Evolutionary conservation across 2,329 filamentous ascomycete genomes (phyloP), one percentile per base, ranked within the genome.

Genomic region (Zalaria sp.): DNA sequence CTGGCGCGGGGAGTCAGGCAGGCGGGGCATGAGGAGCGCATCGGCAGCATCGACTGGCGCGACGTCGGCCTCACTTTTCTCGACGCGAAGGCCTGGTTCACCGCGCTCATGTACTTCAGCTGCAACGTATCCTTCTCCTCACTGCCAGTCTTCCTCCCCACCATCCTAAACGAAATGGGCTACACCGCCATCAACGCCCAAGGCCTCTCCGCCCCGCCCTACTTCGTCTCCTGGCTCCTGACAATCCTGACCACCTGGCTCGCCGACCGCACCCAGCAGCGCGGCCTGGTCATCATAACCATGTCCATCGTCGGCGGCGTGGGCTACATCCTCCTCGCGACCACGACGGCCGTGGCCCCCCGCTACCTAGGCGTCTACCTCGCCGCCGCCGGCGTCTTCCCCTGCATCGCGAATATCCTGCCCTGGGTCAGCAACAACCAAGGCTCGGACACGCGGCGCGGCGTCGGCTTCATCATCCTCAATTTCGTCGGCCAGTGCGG

Each of bases 401-500:
- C 53, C 5, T 49, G 47, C 4, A 53, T 55, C 7, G 44, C 44
- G 3, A 50, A 49, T 28, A 49, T 52, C 29, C 39, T 51, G 4
- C 48, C 49, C 3, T 49, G 49, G 49, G 46, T 51, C 3, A 46
- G 48, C 3, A 53, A 54, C 32, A 55, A 53, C 40, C 53, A 55
- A 38, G 53, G 49, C 18, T 44, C 41, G 35, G 47, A 49, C 31
- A 47, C 46, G 18, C 41, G 47, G 6, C 41, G 47, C 27, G 47
- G 47, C 26, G 39, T 47, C 5, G 47, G 45, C 10, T 43, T 49
- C 9, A 42, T 49, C 9, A 35, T 49, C 3, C 38, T 49, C 11
- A 88, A 94, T 59, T 54, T 86, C 28, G 71, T 94, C 8, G 88
- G 85, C 1, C 85, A 93, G 62, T 81, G 79, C 48, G 85, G 85